A percentile compares a stretch with the other conserved stretches of the same genome.
These are phyloP conservation scores for Catenaria anguillulae DNA, from an alignment of 371 early-diverging fungal species.

Conservation along the genomic window DNA sequence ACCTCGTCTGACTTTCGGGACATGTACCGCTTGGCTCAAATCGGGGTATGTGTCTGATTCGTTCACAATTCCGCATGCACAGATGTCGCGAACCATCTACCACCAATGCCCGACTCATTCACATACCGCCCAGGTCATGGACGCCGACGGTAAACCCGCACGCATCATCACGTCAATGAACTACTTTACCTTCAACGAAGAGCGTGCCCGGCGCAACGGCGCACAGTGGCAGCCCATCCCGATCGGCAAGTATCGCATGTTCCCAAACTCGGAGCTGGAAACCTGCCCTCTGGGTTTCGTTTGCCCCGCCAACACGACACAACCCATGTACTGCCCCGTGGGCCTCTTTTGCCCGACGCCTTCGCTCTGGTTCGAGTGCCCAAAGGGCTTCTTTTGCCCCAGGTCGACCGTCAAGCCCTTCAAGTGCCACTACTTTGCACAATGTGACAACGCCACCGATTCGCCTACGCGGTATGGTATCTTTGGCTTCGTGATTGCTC, in stretches of 20 bases:
- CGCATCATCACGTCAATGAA: no score
- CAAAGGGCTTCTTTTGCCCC: neutral
- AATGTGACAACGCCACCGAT: neutral
- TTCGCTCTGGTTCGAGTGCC: neutral
- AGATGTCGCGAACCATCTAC: no score
- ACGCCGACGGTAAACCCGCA: no score
- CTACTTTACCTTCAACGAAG: no score
- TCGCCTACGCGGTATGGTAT: constrained; percentile 1
- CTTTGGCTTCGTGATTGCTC: neutral
- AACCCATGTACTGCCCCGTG: neutral
- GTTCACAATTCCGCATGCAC: no score
- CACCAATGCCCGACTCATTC: no score
- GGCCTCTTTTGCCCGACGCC: neutral
- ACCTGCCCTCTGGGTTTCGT: neutral
- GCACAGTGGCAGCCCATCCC: no score
- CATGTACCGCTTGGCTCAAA: no score
- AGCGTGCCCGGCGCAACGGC: no score
- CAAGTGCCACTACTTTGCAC: neutral
- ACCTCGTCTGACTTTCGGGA: no score
- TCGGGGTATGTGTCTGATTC: no score
- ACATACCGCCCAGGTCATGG: no score
- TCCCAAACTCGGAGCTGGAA: neutral
- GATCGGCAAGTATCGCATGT: neutral
- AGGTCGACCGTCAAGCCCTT: neutral
- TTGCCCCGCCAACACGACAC: neutral